Evolutionary conservation across 805 yeast genomes (phyloP), one percentile per base, ranked within the genome.

Genomic region (Wickerhamomyces rabaulensis): DNA sequence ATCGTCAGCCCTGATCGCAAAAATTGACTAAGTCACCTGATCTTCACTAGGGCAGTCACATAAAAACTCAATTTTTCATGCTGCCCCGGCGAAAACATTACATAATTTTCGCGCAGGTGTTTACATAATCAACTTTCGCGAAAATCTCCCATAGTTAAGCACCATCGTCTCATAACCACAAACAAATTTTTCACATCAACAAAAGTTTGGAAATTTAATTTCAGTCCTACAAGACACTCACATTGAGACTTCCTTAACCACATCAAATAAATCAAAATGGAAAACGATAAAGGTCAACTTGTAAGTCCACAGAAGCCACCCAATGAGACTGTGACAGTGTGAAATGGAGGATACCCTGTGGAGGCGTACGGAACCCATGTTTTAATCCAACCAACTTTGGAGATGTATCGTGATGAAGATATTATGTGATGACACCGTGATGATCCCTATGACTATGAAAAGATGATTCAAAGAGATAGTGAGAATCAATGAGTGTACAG

Each of bases 201-300:
- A 40, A 36, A 31, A 41, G 37, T 40, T 42, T 42, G 41, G 37
- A 42, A 40, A 44, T 31, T 39, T 35, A 26, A 41, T 41, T 43
- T 33, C 36, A 33, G 36, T 33, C 36, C 36, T 33, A 33, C 36
- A n/a, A 33, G 36, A 33, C 10, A n/a, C 36, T 33, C 31, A 33
- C 36, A 33, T 17, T 33, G 20, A 33, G 36, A 33, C 36, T 33
- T 33, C 20, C 13, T 16, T 33, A 33, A 33, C 36, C 36, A 33
- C 25, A 36, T 26, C 52, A 59, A 51, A 38, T 43, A 65, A 68
- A 69, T 63, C 86, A 89, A 76, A 71, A 92, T 92, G 99, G 98
- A 92, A 86, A 92, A 94, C 99, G 98, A 94, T 76, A 90, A 88
- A 82, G 98, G 99, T 78, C 95, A 90, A 83, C 84, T 90, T 79